phyloP scores from a whole-genome alignment of 768 basidiomycete species.

The Candolleomyces efflorescens region DNA sequence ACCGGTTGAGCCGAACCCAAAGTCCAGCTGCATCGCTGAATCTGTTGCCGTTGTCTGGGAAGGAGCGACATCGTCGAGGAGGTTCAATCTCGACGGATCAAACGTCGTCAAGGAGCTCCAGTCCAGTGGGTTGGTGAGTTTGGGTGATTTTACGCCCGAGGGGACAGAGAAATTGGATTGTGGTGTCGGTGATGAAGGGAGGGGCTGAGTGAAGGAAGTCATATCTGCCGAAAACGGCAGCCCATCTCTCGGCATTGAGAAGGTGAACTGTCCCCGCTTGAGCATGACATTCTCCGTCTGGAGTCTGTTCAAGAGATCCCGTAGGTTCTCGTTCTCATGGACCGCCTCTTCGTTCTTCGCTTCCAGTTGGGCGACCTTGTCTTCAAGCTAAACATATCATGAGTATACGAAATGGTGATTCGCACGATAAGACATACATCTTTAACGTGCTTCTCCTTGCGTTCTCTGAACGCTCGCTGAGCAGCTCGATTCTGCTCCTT shows the following conservation, averaged over 20 bases:
- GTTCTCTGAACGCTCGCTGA: conserved; percentile 94
- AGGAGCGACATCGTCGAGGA: conserved; percentile 57
- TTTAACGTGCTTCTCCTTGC: conserved; percentile 96
- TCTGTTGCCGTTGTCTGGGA: conserved; percentile 51
- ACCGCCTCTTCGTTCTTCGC: conserved; percentile 68
- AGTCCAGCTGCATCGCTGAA: conserved; percentile 58
- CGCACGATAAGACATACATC: conserved; percentile 59
- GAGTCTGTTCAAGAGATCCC: conserved; percentile 77
- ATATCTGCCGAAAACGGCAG: conserved; percentile 10
- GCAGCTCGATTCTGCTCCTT: conserved; percentile 98
- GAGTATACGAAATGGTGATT: conserved; percentile 6
- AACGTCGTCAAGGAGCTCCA: conserved; percentile 68
- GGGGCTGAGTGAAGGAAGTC: conserved; percentile 16
- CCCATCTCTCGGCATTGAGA: conserved; percentile 55
- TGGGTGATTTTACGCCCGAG: conserved; percentile 30
- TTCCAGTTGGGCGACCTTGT: conserved; percentile 84
- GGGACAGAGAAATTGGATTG: conserved; percentile 25
- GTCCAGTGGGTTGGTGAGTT: conserved; percentile 45
- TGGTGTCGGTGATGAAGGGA: conserved; percentile 18
- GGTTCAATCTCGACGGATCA: conserved; percentile 61
- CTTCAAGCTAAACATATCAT: conserved; percentile 64
- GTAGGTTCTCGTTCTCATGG: conserved; percentile 85
- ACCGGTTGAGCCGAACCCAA: conserved; percentile 49
- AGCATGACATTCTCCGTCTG: conserved; percentile 85
- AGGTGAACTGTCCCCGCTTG: conserved; percentile 82